phyloP scores from a whole-genome alignment of 1,284 basidiomycete genomes.

The Cerrena zonata region DNA sequence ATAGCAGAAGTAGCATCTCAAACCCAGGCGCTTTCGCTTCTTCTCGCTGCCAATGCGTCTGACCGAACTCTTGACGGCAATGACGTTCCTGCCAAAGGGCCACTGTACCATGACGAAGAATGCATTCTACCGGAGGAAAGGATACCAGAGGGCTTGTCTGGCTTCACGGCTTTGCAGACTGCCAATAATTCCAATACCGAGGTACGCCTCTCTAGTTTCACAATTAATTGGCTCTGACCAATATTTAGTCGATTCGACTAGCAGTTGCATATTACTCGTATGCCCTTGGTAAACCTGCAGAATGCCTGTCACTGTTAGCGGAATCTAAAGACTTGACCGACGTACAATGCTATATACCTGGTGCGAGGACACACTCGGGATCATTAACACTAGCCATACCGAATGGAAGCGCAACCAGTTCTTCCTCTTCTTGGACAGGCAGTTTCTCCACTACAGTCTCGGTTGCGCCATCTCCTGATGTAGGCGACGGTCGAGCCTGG shows the following conservation, averaged over 20 bases:
- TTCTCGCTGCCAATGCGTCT: conserved; percentile 43
- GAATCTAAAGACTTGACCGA: conserved; percentile 51
- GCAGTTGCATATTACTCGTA: conserved; percentile 73
- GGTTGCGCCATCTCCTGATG: conserved; percentile 33
- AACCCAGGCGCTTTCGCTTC: conserved; percentile 57
- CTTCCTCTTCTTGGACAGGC: conserved; percentile 41
- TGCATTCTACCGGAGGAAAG: conserved; percentile 50
- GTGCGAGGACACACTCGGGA: conserved; percentile 39
- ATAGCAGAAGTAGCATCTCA: conserved; percentile 64
- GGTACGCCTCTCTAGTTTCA: conserved; percentile 38
- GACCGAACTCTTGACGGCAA: conserved; percentile 37
- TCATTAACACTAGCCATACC: conserved; percentile 34
- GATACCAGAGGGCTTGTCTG: conserved; percentile 44
- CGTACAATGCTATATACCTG: conserved; percentile 45
- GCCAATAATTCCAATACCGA: conserved; percentile 51
- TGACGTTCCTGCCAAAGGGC: conserved; percentile 30
- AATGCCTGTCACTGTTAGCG: conserved; percentile 56
- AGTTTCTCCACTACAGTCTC: conserved; percentile 40
- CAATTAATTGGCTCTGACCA: conserved; percentile 8
- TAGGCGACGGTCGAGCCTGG: conserved; percentile 62
- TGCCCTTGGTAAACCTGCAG: conserved; percentile 59
- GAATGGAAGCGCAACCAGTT: conserved; percentile 31
- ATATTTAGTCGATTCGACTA: conserved; percentile 50
- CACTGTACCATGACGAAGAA: conserved; percentile 47
- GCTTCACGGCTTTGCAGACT: conserved; percentile 48